Evolutionary conservation across 73 alveolate species (phyloP).

Genomic region (Paramecium pentaurelia): DNA sequence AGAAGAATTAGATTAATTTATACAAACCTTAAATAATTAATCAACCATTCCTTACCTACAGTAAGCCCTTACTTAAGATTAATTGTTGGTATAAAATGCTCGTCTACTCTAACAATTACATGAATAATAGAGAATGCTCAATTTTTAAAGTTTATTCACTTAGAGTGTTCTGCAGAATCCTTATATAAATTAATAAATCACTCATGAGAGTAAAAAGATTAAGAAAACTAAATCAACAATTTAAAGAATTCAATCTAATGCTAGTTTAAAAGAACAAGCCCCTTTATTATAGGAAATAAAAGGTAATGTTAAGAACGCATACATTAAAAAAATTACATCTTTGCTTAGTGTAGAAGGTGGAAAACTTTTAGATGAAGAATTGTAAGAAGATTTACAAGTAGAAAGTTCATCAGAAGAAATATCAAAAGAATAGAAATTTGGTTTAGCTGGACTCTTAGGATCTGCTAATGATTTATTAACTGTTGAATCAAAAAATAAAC

Average conservation of each 20-base stretch:
- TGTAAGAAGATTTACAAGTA: neutral
- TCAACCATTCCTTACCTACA: neutral
- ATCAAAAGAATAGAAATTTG: neutral
- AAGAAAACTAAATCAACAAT: neutral
- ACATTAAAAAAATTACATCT: slow-evolving; percentile 56
- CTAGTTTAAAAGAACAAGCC: neutral
- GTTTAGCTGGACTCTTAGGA: slow-evolving; percentile 33
- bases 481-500: slow-evolving; percentile 1
- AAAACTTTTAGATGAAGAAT: neutral
- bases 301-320: slow-evolving; percentile 61
- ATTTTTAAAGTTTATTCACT: neutral
- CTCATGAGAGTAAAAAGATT: neutral
- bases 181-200: neutral
- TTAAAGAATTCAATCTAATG: neutral
- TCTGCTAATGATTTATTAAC: slow-evolving; percentile 13
- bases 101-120: slow-evolving; percentile 15
- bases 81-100: slow-evolving; percentile 6
- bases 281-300: slow-evolving; percentile 2
- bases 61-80: neutral
- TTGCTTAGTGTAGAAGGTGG: slow-evolving; percentile 45
- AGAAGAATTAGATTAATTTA: neutral
- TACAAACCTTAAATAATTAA: neutral
- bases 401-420: neutral
- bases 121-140: slow-evolving; percentile 23
- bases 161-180: neutral